These are phyloP conservation scores for Venturia pyrina DNA, from an alignment of 2,329 filamentous ascomycete species.

Conservation along the genomic window DNA sequence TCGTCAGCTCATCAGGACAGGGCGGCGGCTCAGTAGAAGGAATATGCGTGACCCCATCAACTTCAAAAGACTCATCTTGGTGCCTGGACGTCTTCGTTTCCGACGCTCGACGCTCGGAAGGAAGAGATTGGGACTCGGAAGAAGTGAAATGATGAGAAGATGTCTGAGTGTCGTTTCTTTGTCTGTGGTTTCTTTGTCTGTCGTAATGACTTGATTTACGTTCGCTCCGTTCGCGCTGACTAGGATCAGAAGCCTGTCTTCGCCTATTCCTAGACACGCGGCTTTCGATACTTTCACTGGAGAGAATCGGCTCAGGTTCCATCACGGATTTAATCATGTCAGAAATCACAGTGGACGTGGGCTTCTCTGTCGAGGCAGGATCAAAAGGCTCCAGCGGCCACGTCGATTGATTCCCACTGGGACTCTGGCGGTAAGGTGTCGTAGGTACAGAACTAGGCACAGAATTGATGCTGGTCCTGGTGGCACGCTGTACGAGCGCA, in stretches of 20 bases:
- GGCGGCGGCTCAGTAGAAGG: background rate
- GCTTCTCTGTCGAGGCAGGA: background rate
- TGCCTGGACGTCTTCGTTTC: background rate
- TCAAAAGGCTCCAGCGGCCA: background rate
- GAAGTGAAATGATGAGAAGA: background rate
- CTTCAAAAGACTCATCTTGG: background rate
- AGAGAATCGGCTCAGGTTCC: background rate
- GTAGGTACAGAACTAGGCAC: background rate
- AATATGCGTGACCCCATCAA: background rate
- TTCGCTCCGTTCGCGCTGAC: background rate
- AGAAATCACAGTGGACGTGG: too few species aligned
- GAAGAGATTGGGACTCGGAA: background rate
- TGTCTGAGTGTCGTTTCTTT: background rate
- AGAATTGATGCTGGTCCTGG: background rate
- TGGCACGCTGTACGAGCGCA: conserved; percentile 7
- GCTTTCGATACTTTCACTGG: background rate
- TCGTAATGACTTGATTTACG: background rate
- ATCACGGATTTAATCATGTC: background rate
- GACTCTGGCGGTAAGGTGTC: background rate
- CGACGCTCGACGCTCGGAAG: background rate
- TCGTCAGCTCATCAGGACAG: background rate
- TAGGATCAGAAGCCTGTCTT: background rate
- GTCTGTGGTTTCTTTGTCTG: background rate
- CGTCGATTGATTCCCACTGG: background rate
- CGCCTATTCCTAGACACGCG: background rate